phyloP scores from a whole-genome alignment of 768 basidiomycete genomes.

The Rhodosporidiobolus sp. region DNA sequence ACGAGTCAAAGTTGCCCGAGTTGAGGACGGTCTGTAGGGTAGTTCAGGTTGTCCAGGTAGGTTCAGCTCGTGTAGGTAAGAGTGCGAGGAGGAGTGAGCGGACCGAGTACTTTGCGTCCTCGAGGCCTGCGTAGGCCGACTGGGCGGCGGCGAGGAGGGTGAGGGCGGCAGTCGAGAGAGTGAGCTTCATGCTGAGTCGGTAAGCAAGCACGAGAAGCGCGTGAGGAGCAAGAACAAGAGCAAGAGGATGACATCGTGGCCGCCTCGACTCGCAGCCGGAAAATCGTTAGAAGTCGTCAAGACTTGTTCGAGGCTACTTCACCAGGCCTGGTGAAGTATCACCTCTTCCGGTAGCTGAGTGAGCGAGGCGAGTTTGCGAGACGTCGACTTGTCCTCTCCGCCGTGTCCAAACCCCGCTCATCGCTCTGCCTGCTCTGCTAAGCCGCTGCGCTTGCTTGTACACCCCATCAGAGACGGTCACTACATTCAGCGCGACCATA shows the following conservation, averaged over 20 bases:
- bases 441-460: too few relatives aligned
- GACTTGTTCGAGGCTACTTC: too few relatives aligned
- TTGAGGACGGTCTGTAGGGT: slow-evolving; percentile 54
- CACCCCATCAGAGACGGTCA: too few relatives aligned
- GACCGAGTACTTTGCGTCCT: slow-evolving; percentile 39
- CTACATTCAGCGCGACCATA: too few relatives aligned
- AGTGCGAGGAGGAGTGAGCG: background rate
- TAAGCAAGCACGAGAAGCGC: background rate
- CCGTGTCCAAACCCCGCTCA: too few relatives aligned
- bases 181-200: background rate
- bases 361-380: too few relatives aligned
- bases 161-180: background rate
- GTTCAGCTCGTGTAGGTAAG: background rate
- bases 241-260: background rate
- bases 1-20: slow-evolving; percentile 67
- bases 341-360: too few relatives aligned
- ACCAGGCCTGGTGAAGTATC: too few relatives aligned
- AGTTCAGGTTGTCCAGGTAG: background rate
- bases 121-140: slow-evolving; percentile 37
- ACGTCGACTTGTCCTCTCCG: too few relatives aligned
- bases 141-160: background rate
- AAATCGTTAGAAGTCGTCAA: too few relatives aligned
- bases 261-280: too few relatives aligned
- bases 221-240: background rate
- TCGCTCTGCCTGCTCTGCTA: too few relatives aligned